A percentile compares a stretch with the other conserved stretches of the same genome.
Evolutionary conservation across 2,329 filamentous ascomycete species (phyloP).

Genomic region (Epichloe bromicola): DNA sequence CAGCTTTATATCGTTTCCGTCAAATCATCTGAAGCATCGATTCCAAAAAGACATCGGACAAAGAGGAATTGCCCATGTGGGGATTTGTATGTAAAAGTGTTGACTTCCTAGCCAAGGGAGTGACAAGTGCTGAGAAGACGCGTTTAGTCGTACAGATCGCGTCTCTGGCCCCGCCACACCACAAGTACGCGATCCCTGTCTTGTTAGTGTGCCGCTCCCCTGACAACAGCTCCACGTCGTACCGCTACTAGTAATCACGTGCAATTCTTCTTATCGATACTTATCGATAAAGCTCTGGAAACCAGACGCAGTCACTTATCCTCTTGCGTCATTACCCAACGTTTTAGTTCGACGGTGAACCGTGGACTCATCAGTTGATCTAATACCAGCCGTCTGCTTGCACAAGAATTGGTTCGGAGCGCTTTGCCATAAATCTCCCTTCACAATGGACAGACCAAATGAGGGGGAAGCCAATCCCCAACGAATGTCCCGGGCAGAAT

Average conservation of each 20-base stretch:
- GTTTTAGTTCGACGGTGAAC: neutral
- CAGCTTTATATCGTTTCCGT: constrained; percentile 3
- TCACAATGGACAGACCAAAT: constrained; percentile 10
- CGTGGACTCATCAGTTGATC: neutral
- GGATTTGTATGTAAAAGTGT: constrained; percentile 1
- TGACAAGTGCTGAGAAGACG: constrained; percentile 1
- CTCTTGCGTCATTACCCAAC: constrained; percentile 7
- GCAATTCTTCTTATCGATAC: neutral
- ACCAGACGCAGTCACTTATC: constrained; percentile 8
- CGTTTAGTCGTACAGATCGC: constrained; percentile 3
- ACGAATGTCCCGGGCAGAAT: constrained; percentile 10
- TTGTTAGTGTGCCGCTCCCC: neutral
- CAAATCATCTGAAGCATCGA: constrained; percentile 6
- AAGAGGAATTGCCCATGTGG: neutral
- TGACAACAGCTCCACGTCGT: constrained; percentile 1
- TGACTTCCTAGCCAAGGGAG: neutral
- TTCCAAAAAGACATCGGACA: neutral
- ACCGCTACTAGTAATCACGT: neutral
- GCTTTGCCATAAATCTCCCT: neutral
- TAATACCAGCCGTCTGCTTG: neutral
- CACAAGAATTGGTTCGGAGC: neutral
- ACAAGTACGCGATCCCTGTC: neutral
- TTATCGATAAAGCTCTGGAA: neutral
- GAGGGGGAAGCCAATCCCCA: constrained; percentile 16
- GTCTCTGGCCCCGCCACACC: constrained; percentile 5